Conservation (phyloP, 805 yeast genomes). For the Zygosaccharomyces siamensis region DNA sequence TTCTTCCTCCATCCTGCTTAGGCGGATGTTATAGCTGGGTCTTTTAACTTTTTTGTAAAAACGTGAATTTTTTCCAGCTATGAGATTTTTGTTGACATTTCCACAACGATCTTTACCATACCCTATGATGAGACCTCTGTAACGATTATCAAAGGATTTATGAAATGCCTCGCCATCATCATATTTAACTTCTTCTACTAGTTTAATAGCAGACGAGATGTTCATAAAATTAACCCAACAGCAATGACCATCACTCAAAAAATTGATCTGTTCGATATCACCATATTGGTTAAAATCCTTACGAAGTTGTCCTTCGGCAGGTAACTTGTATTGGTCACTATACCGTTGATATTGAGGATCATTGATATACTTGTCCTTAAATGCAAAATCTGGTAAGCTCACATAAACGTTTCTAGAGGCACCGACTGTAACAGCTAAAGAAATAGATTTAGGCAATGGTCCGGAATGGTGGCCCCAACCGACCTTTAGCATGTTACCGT, state of each 20-base stretch:
- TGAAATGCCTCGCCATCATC: constrained; percentile 35
- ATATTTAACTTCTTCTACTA: constrained; percentile 51
- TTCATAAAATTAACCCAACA: constrained; percentile 69
- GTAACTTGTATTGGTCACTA: constrained; percentile 34
- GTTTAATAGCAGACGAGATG: constrained; percentile 56
- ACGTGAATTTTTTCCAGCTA: constrained; percentile 48
- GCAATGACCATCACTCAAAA: constrained; percentile 62
- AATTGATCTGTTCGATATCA: constrained; percentile 70
- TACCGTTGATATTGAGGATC: constrained; percentile 33
- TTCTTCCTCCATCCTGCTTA: constrained; percentile 31
- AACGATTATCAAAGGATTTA: constrained; percentile 42
- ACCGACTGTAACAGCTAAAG: constrained; percentile 63
- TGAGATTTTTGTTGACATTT: constrained; percentile 38
- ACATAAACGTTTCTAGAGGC: constrained; percentile 76
- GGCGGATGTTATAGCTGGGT: constrained; percentile 24
- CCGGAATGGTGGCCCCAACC: constrained; percentile 74
- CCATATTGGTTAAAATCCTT: constrained; percentile 62
- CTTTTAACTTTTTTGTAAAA: constrained; percentile 40
- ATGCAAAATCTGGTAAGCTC: constrained; percentile 47
- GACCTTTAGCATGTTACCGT: constrained; percentile 56
- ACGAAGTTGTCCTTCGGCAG: constrained; percentile 48
- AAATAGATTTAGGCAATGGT: constrained; percentile 49
- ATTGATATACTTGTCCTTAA: constrained; percentile 35
- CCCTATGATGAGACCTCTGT: constrained; percentile 51
- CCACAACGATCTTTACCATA: constrained; percentile 82